Evolutionary conservation across 306 rosid species (phyloP).

Genomic region (Arachis stenosperma): DNA sequence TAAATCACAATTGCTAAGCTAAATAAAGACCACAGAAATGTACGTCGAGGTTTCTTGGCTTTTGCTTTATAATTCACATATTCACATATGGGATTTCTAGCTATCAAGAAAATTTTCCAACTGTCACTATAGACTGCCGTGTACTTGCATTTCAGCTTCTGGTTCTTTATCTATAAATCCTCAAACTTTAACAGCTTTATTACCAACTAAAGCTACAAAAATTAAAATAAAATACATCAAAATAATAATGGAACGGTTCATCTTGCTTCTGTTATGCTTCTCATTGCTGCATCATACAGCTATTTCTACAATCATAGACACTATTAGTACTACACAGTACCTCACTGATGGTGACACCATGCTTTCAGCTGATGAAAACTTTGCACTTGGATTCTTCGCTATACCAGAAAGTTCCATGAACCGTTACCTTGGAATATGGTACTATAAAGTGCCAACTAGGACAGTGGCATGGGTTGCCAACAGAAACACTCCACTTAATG

Average conservation of each 20-base stretch:
- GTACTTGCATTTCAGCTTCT: too few species aligned
- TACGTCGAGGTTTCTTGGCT: too few species aligned
- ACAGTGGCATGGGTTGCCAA: not conserved
- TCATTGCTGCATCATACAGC: slow-evolving; percentile 7
- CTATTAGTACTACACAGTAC: not conserved
- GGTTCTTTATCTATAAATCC: too few species aligned
- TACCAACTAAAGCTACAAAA: too few species aligned
- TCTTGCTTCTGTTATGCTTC: slow-evolving; percentile 21
- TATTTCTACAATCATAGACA: not conserved
- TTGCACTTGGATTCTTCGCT: not conserved
- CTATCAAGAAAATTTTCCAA: too few species aligned
- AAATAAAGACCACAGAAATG: too few species aligned
- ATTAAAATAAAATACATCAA: not conserved
- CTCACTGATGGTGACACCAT: not conserved
- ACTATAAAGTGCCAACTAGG: not conserved
- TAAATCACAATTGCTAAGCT: too few species aligned
- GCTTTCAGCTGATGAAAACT: not conserved
- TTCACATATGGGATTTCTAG: too few species aligned
- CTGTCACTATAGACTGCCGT: too few species aligned
- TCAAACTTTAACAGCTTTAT: too few species aligned
- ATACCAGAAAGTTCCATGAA: not conserved
- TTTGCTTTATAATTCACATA: too few species aligned
- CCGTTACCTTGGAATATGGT: not conserved
- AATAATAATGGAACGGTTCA: slow-evolving; percentile 16
- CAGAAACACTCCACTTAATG: not conserved